phyloP scores from a whole-genome alignment of 441 rosid species.

The Pelargonium australe region DNA sequence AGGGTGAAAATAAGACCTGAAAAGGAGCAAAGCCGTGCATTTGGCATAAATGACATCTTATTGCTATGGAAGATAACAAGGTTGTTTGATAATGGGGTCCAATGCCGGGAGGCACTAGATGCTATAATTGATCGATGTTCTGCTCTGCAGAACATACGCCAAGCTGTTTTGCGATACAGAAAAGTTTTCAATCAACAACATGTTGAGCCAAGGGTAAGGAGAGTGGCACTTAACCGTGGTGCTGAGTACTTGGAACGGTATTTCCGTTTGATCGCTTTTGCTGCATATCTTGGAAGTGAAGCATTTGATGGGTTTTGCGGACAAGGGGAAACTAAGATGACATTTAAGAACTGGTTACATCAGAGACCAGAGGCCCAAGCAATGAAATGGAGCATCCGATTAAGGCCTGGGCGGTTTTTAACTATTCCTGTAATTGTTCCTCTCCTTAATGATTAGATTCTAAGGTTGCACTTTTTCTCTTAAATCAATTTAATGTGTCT shows the following conservation, averaged over 20 bases:
- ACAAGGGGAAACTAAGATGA: constrained; percentile 72
- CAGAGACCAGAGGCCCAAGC: constrained; percentile 96
- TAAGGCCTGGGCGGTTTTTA: constrained; percentile 90
- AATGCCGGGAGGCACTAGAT: constrained; percentile 93
- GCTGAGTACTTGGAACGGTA: constrained; percentile 96
- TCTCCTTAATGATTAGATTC: constrained; percentile 16
- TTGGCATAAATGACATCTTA: constrained; percentile 92
- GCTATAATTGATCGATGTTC: constrained; percentile 93
- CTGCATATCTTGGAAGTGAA: constrained; percentile 97
- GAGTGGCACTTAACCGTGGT: constrained; percentile 86
- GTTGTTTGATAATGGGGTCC: constrained; percentile 83
- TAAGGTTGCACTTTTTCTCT: constrained; percentile 11
- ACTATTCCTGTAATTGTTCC: constrained; percentile 66
- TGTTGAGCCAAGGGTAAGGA: constrained; percentile 85
- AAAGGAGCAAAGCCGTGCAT: constrained; percentile 50
- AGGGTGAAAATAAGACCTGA: constrained; percentile 34
- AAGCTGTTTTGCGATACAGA: constrained; percentile 85
- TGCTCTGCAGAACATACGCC: constrained; percentile 90
- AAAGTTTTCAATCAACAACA: constrained; percentile 90
- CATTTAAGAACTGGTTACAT: constrained; percentile 84
- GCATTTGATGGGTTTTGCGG: constrained; percentile 85
- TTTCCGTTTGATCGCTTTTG: constrained; percentile 89
- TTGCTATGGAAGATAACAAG: constrained; percentile 89
- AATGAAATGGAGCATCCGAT: constrained; percentile 96
- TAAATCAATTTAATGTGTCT: not conserved